A percentile compares a stretch with the other conserved stretches of the same genome.
Evolutionary conservation across 2,329 filamentous ascomycete genomes (phyloP).

Genomic region (Exophiala lecanii-corni): DNA sequence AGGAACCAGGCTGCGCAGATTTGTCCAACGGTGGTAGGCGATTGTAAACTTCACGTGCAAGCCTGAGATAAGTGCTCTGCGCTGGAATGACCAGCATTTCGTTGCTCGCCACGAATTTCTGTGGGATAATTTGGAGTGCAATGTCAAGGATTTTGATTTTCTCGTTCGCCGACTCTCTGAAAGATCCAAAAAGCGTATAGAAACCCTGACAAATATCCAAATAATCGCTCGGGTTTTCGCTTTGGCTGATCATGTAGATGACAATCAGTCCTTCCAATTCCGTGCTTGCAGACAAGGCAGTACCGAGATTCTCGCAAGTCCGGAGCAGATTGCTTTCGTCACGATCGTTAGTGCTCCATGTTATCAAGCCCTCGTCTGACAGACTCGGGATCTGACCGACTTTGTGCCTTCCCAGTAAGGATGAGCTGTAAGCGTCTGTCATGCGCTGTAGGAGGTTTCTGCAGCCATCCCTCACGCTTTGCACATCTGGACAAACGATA

Average conservation of each 20-base stretch:
- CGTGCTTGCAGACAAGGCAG: slow-evolving; percentile 32
- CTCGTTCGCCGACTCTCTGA: slow-evolving; percentile 30
- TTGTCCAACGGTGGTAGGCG: slow-evolving; percentile 44
- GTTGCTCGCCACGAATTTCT: slow-evolving; percentile 50
- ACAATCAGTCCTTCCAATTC: slow-evolving; percentile 43
- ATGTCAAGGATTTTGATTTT: slow-evolving; percentile 40
- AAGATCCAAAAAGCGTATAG: slow-evolving; percentile 52
- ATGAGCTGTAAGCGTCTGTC: slow-evolving; percentile 52
- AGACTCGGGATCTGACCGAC: slow-evolving; percentile 39
- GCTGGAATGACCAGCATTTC: slow-evolving; percentile 49
- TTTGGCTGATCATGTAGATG: slow-evolving; percentile 54
- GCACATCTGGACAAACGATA: slow-evolving; percentile 50
- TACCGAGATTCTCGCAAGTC: slow-evolving; percentile 35
- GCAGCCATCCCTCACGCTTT: slow-evolving; percentile 42
- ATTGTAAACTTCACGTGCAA: slow-evolving; percentile 56
- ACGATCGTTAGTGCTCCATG: slow-evolving; percentile 33
- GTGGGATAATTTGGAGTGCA: slow-evolving; percentile 55
- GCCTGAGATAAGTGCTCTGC: slow-evolving; percentile 43
- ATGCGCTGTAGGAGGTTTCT: slow-evolving; percentile 51
- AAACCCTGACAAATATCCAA: slow-evolving; percentile 54
- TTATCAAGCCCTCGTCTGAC: slow-evolving; percentile 35
- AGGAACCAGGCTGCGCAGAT: slow-evolving; percentile 34
- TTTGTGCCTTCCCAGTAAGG: slow-evolving; percentile 51
- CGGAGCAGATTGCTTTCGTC: slow-evolving; percentile 30
- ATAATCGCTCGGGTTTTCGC: slow-evolving; percentile 38